These are phyloP conservation scores for Athelia psychrophila DNA, from an alignment of 1,284 basidiomycete species.

Conservation along the genomic window DNA sequence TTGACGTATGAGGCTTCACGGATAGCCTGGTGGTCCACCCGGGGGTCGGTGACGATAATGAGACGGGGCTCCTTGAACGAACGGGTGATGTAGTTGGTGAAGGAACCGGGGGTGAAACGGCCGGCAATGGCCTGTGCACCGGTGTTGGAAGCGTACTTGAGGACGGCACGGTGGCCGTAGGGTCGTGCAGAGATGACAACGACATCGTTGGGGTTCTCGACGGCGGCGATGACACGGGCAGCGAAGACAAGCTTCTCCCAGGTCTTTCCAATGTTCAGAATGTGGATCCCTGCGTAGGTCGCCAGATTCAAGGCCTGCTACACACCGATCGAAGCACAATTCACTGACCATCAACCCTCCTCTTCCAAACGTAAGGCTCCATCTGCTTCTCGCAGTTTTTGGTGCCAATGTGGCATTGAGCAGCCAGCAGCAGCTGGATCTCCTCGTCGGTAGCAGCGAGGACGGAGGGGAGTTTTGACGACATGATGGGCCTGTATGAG, in stretches of 20 bases:
- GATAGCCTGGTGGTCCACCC: constrained; percentile 99
- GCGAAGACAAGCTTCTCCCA: constrained; percentile 99
- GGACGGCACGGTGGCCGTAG: constrained; percentile 98
- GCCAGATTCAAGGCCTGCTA: not conserved
- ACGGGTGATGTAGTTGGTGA: constrained; percentile 99
- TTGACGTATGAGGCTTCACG: constrained; percentile 99
- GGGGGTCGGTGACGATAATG: constrained; percentile 97
- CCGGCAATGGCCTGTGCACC: constrained; percentile 98
- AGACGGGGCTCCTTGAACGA: constrained; percentile 99
- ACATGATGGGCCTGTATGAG: constrained; percentile 41
- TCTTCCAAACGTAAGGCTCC: constrained; percentile 97
- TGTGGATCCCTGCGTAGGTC: constrained; percentile 74
- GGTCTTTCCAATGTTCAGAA: constrained; percentile 98
- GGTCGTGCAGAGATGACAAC: constrained; percentile 97
- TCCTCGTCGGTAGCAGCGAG: constrained; percentile 96
- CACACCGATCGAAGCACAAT: not conserved
- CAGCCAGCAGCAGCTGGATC: constrained; percentile 92
- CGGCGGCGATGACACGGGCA: constrained; percentile 89
- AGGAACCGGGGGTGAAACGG: constrained; percentile 97
- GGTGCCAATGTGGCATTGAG: constrained; percentile 94
- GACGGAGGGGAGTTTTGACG: constrained; percentile 91
- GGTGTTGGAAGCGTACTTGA: constrained; percentile 98
- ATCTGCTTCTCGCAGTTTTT: constrained; percentile 99
- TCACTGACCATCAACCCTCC: constrained; percentile 85
- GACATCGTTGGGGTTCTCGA: constrained; percentile 98